A percentile compares a stretch with the other conserved stretches of the same genome.
Conservation (phyloP, 2,329 filamentous ascomycete species). For the Hypoxylon sp. region DNA sequence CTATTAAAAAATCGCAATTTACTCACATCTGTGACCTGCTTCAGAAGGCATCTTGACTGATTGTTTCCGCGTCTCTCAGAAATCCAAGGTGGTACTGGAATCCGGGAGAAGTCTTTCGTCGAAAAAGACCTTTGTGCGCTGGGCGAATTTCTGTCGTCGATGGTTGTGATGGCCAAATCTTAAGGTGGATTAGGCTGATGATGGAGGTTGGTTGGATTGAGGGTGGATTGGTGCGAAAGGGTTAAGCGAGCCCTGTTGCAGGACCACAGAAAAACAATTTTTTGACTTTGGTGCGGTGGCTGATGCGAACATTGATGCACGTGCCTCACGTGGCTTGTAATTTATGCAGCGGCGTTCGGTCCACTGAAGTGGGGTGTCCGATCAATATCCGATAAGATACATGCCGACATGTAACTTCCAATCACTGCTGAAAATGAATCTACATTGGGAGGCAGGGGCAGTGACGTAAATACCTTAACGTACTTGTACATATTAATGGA, state of each 20-base stretch:
- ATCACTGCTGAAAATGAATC: background rate
- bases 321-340: constrained; percentile 32
- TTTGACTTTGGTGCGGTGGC: constrained; percentile 40
- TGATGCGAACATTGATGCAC: constrained; percentile 9
- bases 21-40: constrained; percentile 91
- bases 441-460: background rate
- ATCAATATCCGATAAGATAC: constrained; percentile 12
- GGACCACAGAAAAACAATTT: constrained; percentile 48
- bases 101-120: constrained; percentile 61
- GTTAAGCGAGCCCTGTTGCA: constrained; percentile 53
- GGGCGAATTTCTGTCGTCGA: constrained; percentile 58
- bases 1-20: constrained; percentile 36
- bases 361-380: constrained; percentile 2
- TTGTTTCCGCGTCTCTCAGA: constrained; percentile 64
- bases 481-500: background rate
- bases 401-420: too few relatives aligned
- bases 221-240: constrained; percentile 49
- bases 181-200: constrained; percentile 50
- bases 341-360: background rate
- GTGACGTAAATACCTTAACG: background rate
- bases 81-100: constrained; percentile 60
- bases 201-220: constrained; percentile 42
- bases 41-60: constrained; percentile 87
- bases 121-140: constrained; percentile 63
- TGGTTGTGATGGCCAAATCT: constrained; percentile 56